Evolutionary conservation across 192 early-diverging fungal species (phyloP).

Genomic region (Phlyctochytrium bullatum): DNA sequence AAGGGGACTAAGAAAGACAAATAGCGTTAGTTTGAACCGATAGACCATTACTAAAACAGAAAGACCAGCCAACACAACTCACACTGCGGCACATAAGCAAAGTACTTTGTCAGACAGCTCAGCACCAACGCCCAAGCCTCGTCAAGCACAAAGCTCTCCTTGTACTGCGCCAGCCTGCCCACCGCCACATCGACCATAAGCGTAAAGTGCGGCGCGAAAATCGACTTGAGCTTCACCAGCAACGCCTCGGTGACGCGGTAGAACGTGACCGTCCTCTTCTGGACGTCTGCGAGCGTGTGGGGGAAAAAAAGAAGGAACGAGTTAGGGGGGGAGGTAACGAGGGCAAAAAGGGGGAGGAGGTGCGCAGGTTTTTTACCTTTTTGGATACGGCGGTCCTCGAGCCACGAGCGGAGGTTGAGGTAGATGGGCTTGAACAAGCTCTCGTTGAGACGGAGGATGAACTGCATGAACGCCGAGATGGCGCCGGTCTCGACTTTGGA

Average conservation of each 20-base stretch:
- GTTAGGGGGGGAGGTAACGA: no score
- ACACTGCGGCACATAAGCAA: conserved; percentile 16
- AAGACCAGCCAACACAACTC: conserved; percentile 12
- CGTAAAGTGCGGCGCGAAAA: conserved; percentile 77
- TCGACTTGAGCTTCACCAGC: conserved; percentile 44
- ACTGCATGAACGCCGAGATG: conserved; percentile 72
- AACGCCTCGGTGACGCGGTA: conserved; percentile 46
- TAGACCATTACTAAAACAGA: no score
- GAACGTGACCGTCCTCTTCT: conserved; percentile 34
- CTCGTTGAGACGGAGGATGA: conserved; percentile 92
- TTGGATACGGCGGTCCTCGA: background rate
- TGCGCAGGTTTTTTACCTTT: background rate
- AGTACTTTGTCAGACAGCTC: conserved; percentile 10
- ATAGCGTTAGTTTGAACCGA: conserved; percentile 5
- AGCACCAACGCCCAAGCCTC: background rate
- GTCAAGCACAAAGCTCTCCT: conserved; percentile 36
- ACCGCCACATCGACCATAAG: conserved; percentile 66
- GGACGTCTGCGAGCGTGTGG: conserved; percentile 16
- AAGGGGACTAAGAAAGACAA: conserved; percentile 53
- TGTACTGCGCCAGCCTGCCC: conserved; percentile 68
- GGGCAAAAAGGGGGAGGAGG: no score
- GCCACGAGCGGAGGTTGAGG: conserved; percentile 81
- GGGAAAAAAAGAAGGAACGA: no score
- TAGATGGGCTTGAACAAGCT: conserved; percentile 92
- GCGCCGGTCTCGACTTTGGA: conserved; percentile 61